Evolutionary conservation across 2,329 filamentous ascomycete genomes (phyloP).

Genomic region (Phaeosphaeriaceae sp.): DNA sequence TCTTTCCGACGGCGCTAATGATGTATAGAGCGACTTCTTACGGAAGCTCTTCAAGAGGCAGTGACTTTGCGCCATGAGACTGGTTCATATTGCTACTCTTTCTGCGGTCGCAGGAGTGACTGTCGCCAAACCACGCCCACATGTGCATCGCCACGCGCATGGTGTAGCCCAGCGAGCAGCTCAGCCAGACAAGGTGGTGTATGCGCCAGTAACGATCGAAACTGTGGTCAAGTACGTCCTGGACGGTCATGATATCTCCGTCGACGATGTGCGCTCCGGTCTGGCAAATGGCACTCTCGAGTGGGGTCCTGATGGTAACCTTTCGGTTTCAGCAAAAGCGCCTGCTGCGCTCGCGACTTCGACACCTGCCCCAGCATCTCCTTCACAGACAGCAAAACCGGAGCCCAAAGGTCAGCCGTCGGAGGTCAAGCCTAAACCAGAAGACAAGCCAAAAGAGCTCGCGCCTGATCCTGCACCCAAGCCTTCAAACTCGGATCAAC

Average conservation of each 20-base stretch:
- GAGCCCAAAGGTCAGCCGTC: conserved; percentile 7
- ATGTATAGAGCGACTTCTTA: background rate
- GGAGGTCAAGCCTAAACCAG: conserved; percentile 4
- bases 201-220: conserved; percentile 62
- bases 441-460: conserved; percentile 7
- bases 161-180: conserved; percentile 55
- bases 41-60: background rate
- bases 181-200: conserved; percentile 55
- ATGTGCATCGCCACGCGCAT: conserved; percentile 62
- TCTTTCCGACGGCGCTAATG: background rate
- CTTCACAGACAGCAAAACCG: background rate
- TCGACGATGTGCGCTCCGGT: conserved; percentile 72
- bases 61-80: conserved; percentile 42
- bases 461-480: conserved; percentile 9
- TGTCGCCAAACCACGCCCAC: conserved; percentile 65
- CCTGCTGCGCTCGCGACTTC: conserved; percentile 24
- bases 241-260: conserved; percentile 67
- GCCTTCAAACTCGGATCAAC: conserved; percentile 14
- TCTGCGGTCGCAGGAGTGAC: conserved; percentile 56
- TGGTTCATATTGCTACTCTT: conserved; percentile 42
- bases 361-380: conserved; percentile 14
- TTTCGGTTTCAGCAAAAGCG: conserved; percentile 37
- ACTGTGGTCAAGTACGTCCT: conserved; percentile 76
- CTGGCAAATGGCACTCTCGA: conserved; percentile 70
- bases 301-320: conserved; percentile 68